Percentiles rank a stretch among this genome's conserved stretches.
phyloP scores from a whole-genome alignment of 2,329 filamentous ascomycete species.

The Huntiella abstrusa region DNA sequence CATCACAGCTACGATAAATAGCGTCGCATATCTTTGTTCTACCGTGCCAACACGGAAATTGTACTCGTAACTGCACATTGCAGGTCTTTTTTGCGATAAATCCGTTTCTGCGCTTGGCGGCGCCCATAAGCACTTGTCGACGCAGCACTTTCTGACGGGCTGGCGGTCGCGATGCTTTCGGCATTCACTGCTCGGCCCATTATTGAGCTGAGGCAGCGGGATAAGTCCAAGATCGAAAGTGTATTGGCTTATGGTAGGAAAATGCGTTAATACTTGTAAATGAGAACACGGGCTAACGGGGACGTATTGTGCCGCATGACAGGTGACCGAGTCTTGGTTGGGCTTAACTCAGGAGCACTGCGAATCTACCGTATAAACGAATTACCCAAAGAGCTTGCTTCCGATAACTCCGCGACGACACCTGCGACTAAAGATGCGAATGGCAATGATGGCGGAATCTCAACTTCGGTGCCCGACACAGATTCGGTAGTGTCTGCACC shows the following conservation, averaged over 20 bases:
- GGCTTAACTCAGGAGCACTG: constrained; percentile 72
- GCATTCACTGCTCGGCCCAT: constrained; percentile 93
- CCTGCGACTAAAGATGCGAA: background rate
- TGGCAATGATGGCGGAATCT: background rate
- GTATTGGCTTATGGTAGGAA: constrained; percentile 68
- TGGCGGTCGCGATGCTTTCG: constrained; percentile 60
- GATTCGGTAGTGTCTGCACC: background rate
- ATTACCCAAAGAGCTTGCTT: constrained; percentile 15
- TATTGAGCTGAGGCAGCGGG: constrained; percentile 85
- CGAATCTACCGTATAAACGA: constrained; percentile 87
- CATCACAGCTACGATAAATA: no score
- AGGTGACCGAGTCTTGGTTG: constrained; percentile 83
- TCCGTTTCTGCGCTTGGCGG: no score
- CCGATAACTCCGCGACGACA: constrained; percentile 9
- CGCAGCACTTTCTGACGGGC: constrained; percentile 16
- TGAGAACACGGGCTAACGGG: no score
- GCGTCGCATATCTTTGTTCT: no score
- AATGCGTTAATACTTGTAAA: no score
- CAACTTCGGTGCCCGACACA: background rate
- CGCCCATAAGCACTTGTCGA: no score
- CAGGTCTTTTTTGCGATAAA: no score
- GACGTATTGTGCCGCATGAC: background rate
- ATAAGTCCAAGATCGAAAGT: constrained; percentile 95
- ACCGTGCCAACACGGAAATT: no score
- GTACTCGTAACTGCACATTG: no score